phyloP scores from a whole-genome alignment of 1,284 basidiomycete genomes.

The Trichosporon asahii region DNA sequence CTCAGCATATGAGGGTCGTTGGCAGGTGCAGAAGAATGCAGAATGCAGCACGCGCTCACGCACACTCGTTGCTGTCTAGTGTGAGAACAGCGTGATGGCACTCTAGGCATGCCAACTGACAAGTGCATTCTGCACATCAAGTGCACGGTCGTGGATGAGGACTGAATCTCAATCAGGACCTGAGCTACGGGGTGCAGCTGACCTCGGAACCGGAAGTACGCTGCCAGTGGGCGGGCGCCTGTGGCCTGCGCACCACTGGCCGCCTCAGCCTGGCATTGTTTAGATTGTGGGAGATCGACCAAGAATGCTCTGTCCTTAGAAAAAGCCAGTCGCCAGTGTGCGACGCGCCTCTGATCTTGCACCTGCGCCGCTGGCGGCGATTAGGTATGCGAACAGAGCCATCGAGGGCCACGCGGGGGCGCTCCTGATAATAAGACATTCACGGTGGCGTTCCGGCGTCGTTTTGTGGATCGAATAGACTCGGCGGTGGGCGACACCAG shows the following conservation, averaged over 20 bases:
- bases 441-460: not conserved
- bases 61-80: not conserved
- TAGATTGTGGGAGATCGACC: not conserved
- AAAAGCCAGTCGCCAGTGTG: too few relatives aligned
- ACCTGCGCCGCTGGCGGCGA: not conserved
- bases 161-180: not conserved
- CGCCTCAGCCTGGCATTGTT: not conserved
- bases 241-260: too few relatives aligned
- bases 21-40: not conserved
- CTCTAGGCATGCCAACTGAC: not conserved
- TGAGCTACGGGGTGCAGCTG: not conserved
- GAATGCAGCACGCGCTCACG: not conserved
- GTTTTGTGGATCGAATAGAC: not conserved
- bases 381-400: not conserved
- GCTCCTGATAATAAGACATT: conserved; percentile 1
- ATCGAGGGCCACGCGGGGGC: not conserved
- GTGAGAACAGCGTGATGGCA: not conserved
- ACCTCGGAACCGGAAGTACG: not conserved
- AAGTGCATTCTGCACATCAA: not conserved
- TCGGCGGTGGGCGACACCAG: not conserved
- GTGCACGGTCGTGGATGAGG: not conserved
- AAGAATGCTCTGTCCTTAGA: not conserved
- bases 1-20: not conserved
- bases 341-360: not conserved
- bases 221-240: too few relatives aligned